Base-by-base conservation (phyloP, 352 stramenopile genomes). In the Pythium aphanidermatum region DNA sequence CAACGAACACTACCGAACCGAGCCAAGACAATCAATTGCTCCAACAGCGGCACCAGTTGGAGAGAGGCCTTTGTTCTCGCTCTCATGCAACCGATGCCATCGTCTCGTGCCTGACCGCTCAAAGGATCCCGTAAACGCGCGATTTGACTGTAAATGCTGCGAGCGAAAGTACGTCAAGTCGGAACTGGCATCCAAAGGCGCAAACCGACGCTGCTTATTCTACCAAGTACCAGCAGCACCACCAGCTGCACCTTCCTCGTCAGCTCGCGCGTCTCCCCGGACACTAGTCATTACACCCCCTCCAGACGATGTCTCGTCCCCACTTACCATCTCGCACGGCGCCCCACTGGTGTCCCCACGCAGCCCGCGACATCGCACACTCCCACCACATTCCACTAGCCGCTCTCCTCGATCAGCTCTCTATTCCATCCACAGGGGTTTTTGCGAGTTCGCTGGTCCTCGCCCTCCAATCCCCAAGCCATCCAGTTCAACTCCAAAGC, bases 131-230 rank as follows among this genome's bases (percentile, higher is more conserved):
- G 19, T 24, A 9, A 9, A 4, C 12, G 20, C 28, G 17, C 27
- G 9, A 20, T 38, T 23, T 6, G 41, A 48, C 14, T 48, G 41
- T 30, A 48, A 48, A 30, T 48, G 41, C 20, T 48, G 41, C 41
- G 41, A 23, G 1, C n/a, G 17, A 26, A 38, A 30, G 29, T 48
- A 48, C 29, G 13, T 23, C 8, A 28, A 21, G 7, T 28, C 37
- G 11, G 41, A 48, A 23, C 30, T 48, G 28, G 20, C 41, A 1
- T 28, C 38, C 13, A 28, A 13, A 8, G 41, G 41, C 9, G 41
- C 41, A n/a, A 48, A 48, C 16, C 41, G 41, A 21, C 19, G 41
- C 17, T 48, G 41, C 20, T 20, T 19, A 13, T 42, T 42, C 12
- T 42, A 23, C 21, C 27, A 42, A 5, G 2, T 17, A 11, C 21